Percentiles rank a stretch among this genome's conserved stretches.
Evolutionary conservation across 176 grass and related monocot species (phyloP).

Genomic region (Dactylis glomerata): DNA sequence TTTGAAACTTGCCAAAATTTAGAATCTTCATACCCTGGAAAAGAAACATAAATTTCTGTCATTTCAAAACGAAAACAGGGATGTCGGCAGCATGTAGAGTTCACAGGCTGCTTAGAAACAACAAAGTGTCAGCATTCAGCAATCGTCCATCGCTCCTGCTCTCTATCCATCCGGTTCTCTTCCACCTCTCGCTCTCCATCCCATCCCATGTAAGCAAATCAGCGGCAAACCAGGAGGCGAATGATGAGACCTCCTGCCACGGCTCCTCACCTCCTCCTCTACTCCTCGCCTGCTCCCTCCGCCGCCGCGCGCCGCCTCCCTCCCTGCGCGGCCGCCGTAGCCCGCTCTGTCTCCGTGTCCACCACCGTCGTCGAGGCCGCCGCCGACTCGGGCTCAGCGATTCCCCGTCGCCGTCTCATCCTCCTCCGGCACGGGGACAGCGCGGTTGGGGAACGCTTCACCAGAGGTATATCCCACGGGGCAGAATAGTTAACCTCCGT

Average conservation of each 20-base stretch:
- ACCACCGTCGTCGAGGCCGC: constrained; percentile 36
- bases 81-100: neutral
- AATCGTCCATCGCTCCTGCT: neutral
- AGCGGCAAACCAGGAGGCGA: neutral
- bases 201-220: neutral
- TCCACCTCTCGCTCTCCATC: neutral
- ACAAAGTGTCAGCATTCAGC: neutral
- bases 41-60: neutral
- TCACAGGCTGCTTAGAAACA: neutral
- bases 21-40: no score
- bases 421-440: constrained; percentile 90
- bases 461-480: constrained; percentile 39
- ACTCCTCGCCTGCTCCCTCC: neutral
- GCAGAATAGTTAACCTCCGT: neutral
- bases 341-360: constrained; percentile 52
- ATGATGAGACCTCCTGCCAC: constrained; percentile 39
- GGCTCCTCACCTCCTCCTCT: constrained; percentile 14
- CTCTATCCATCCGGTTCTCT: neutral
- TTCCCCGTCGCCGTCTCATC: constrained; percentile 60
- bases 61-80: neutral
- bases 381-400: neutral
- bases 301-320: constrained; percentile 9
- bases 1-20: neutral
- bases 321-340: neutral
- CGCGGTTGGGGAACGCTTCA: constrained; percentile 47